Conservation (phyloP, 1,284 basidiomycete genomes). For the Ustilago sp. region DNA sequence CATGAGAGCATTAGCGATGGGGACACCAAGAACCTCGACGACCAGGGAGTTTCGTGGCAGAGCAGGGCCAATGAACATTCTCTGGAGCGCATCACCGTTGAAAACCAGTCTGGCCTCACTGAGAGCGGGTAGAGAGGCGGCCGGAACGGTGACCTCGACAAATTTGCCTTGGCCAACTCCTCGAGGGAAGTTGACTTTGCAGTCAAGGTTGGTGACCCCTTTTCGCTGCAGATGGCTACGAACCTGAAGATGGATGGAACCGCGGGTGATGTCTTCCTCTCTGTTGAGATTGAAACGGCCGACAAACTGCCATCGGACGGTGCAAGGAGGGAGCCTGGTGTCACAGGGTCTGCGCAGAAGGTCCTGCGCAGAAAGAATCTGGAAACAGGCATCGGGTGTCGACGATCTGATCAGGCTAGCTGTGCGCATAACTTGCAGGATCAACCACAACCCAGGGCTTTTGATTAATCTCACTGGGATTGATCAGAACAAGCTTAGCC, state of each 20-base stretch:
- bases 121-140: not conserved
- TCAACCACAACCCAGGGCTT: no score
- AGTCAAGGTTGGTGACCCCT: not conserved
- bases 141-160: not conserved
- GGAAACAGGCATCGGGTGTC: no score
- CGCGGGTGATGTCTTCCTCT: not conserved
- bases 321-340: not conserved
- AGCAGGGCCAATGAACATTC: not conserved
- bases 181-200: not conserved
- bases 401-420: no score
- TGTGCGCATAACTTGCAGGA: no score
- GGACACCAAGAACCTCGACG: not conserved
- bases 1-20: not conserved
- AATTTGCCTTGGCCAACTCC: not conserved
- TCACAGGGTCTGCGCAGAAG: no score
- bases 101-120: not conserved
- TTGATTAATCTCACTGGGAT: no score
- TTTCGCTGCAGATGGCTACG: not conserved
- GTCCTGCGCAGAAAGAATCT: no score
- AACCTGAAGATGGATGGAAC: not conserved
- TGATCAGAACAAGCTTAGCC: no score
- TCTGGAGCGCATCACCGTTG: not conserved
- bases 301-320: slow-evolving; percentile 5
- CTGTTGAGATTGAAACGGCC: not conserved
- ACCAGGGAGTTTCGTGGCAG: not conserved